Conservation (phyloP, 306 rosid species). For the Comarum palustre region DNA sequence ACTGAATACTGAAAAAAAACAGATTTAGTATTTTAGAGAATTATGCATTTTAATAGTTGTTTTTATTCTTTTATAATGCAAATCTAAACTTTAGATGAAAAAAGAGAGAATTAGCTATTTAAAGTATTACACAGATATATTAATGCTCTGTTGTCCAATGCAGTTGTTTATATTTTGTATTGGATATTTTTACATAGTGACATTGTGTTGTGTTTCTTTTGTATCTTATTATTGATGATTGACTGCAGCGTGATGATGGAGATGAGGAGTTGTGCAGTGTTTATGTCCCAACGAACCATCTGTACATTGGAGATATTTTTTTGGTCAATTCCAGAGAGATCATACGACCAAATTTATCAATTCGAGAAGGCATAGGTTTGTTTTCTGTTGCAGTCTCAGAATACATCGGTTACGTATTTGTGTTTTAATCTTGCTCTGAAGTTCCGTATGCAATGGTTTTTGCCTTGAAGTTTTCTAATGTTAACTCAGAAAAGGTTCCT, state of each 20-base stretch:
- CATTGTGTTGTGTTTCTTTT: background rate
- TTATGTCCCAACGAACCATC: conserved; percentile 91
- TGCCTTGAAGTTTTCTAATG: background rate
- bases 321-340: conserved; percentile 76
- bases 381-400: conserved; percentile 5
- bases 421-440: background rate
- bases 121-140: background rate
- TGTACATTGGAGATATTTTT: conserved; percentile 74
- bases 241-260: conserved; percentile 64
- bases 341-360: conserved; percentile 81
- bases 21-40: background rate
- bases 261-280: conserved; percentile 92
- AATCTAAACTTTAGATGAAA: background rate
- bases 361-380: conserved; percentile 92
- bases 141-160: background rate
- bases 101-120: background rate
- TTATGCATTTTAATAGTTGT: background rate
- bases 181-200: background rate
- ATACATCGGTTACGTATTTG: background rate
- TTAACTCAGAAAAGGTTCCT: background rate
- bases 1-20: background rate
- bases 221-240: conserved; percentile 15
- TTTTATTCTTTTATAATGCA: background rate
- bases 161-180: background rate
- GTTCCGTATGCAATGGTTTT: background rate